Conservation (phyloP, 441 rosid genomes). For the Heliophila coronopifolia region DNA sequence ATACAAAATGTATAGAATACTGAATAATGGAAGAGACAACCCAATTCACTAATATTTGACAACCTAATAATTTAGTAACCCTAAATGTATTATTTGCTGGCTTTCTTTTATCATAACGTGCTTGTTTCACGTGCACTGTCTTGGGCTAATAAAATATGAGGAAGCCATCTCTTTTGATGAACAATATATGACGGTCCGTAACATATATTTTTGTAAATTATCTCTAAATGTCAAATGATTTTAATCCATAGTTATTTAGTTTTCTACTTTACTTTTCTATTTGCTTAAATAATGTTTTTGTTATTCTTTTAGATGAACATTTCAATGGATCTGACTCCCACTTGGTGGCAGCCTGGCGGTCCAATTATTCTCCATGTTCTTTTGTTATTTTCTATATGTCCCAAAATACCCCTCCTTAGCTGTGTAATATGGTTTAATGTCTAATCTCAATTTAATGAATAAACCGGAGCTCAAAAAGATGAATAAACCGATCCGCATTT, state of each 20-base stretch:
- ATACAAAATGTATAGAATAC: neutral
- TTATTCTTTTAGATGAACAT: conserved; percentile 16
- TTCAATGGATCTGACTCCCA: conserved; percentile 16
- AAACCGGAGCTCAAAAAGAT: too few species aligned
- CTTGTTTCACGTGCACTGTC: conserved; percentile 30
- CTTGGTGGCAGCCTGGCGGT: conserved; percentile 36
- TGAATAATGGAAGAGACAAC: conserved; percentile 22
- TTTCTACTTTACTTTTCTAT: too few species aligned
- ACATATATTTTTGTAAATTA: too few species aligned
- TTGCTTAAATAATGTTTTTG: conserved; percentile 17
- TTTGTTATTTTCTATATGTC: conserved; percentile 6
- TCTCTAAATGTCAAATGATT: too few species aligned
- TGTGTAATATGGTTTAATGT: neutral
- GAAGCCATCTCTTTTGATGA: conserved; percentile 2
- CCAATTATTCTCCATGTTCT: conserved; percentile 30
- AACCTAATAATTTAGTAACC: conserved; percentile 12
- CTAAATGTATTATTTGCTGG: conserved; percentile 4
- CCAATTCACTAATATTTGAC: conserved; percentile 12
- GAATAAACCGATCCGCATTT: too few species aligned
- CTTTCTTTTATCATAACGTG: conserved; percentile 24
- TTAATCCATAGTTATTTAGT: too few species aligned
- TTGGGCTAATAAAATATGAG: conserved; percentile 4
- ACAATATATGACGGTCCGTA: neutral
- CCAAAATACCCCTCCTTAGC: conserved; percentile 10
- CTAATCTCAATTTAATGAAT: neutral